phyloP scores from a whole-genome alignment of 2,329 filamentous ascomycete genomes.

The Cladophialophora carrionii region DNA sequence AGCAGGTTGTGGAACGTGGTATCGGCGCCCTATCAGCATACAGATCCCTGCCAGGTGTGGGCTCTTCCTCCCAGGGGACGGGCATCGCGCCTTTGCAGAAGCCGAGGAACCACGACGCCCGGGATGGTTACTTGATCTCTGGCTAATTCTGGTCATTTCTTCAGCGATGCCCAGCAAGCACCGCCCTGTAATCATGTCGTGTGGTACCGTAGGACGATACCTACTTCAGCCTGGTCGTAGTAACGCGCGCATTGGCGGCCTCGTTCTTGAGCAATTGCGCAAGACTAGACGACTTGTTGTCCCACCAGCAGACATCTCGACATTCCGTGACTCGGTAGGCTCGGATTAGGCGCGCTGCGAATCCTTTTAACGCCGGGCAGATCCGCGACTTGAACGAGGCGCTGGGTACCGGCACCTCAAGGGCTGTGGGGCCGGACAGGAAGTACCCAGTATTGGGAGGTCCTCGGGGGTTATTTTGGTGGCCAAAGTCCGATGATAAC shows the following conservation, averaged over 20 bases:
- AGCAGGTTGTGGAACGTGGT: neutral
- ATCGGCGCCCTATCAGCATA: neutral
- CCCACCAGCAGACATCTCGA: neutral
- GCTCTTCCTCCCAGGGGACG: neutral
- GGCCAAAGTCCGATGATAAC: neutral
- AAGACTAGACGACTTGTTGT: neutral
- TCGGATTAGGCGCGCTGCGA: neutral
- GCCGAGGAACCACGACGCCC: neutral
- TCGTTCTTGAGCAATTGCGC: neutral
- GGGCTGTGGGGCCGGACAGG: neutral
- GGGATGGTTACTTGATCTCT: neutral
- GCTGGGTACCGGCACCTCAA: neutral
- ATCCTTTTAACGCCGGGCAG: neutral
- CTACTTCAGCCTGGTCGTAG: neutral
- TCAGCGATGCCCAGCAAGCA: neutral
- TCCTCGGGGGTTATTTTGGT: neutral
- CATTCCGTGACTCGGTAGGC: neutral
- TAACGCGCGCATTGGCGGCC: neutral
- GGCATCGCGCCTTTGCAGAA: slow-evolving; percentile 6
- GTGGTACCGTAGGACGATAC: neutral
- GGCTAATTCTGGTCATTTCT: neutral
- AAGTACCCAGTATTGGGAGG: neutral
- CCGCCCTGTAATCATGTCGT: neutral
- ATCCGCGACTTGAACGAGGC: neutral
- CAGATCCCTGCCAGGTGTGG: neutral